Base-by-base conservation (phyloP, 2,329 filamentous ascomycete species). In the Monosporascus cannonballus region DNA sequence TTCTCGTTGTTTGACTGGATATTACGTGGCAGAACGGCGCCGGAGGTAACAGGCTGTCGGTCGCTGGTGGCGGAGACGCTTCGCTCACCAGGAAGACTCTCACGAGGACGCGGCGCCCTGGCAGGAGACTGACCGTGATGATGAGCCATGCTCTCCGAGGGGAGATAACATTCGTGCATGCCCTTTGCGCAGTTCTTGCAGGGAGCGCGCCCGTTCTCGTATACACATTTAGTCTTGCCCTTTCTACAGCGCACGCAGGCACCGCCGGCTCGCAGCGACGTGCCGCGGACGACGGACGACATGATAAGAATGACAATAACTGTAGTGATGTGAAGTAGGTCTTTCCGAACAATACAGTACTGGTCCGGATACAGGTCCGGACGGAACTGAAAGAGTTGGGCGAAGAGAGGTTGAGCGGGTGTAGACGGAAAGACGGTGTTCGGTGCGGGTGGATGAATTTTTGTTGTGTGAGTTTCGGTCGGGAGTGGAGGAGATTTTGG, bases 131-230 rank as follows among this genome's bases (percentile, higher is more conserved):
- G 78, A 54, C 80, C 79, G 60, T 81, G 79, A 57, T 80, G 77
- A 65, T 83, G 80, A 58, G 77, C 76, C 73, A 81, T 77, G 55
- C 75, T 80, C 69, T 83, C 80, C 30, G 79, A 83, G 39, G 80
- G 80, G 20, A 84, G 70, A 65, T 83, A 84, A 70, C 80, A 84
- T 52, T 83, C 79, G 67, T 84, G 80, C 77, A 83, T 78, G 54
- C 80, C 80, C 68, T 84, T 84, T 47, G 79, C 78, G 69, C 80
- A 84, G 69, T 84, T 84, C 65, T 81, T 80, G 72, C 80, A 84
- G 14, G 80, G 80, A n/a, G 79, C 77, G 64, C 79, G 74, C 49
- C 79, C 80, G 61, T 81, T 83, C 57, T 83, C 80, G 70, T 84
- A 84, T 61, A 83, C 80, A 57, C 80, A 84, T 62, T 83, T 83